phyloP scores from a whole-genome alignment of 1,139 yeast species.

The Yamadazyma pseudoaaseri region DNA sequence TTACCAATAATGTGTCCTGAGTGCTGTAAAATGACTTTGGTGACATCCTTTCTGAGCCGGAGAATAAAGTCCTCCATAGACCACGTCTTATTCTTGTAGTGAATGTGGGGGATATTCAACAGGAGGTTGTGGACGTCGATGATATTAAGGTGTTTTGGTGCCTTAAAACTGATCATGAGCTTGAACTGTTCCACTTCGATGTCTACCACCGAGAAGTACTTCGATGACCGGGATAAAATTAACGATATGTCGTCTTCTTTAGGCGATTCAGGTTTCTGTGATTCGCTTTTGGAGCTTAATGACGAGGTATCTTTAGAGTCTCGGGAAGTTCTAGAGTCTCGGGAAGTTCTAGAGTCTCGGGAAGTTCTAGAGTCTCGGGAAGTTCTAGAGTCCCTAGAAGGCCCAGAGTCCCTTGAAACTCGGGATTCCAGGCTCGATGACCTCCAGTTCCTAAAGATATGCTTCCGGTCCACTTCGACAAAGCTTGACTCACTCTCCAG shows the following conservation, averaged over 20 bases:
- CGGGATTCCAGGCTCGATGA: conserved; percentile 6
- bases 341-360: conserved; percentile 10
- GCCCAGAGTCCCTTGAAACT: conserved; percentile 10
- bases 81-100: conserved; percentile 71
- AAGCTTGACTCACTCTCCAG: conserved; percentile 3
- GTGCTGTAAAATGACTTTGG: conserved; percentile 67
- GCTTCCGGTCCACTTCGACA: conserved; percentile 10
- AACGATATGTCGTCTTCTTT: conserved; percentile 19
- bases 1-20: conserved; percentile 80
- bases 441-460: conserved; percentile 11
- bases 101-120: conserved; percentile 63
- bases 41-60: conserved; percentile 64
- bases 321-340: conserved; percentile 9
- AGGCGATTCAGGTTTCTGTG: conserved; percentile 4
- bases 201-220: conserved; percentile 61
- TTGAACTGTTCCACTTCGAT: conserved; percentile 54
- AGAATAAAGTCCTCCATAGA: conserved; percentile 70
- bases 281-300: conserved; percentile 3
- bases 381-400: conserved; percentile 9
- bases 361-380: conserved; percentile 8
- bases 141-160: conserved; percentile 62
- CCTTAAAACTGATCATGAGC: conserved; percentile 72
- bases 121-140: conserved; percentile 72
- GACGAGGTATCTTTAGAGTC: conserved; percentile 1
- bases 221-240: conserved; percentile 51